A percentile compares a stretch with the other conserved stretches of the same genome.
phyloP scores from a whole-genome alignment of 306 rosid species.

The Pterocarpus santalinus region DNA sequence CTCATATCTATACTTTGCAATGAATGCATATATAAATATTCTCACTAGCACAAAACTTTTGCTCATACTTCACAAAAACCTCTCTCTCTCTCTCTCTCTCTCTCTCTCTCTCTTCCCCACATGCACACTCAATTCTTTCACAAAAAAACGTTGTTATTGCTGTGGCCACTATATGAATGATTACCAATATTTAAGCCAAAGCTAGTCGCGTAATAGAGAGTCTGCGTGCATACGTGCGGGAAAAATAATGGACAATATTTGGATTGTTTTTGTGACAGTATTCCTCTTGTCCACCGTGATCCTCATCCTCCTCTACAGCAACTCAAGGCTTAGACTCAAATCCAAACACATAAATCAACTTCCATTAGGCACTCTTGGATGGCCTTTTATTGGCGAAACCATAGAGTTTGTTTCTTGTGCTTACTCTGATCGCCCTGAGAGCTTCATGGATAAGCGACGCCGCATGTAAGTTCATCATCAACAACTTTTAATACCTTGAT shows the following conservation, averaged over 20 bases:
- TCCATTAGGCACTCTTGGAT: constrained; percentile 91
- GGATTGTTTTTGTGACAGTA: constrained; percentile 66
- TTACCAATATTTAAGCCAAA: constrained; percentile 69
- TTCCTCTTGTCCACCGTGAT: constrained; percentile 57
- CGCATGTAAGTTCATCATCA: constrained; percentile 58
- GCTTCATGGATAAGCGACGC: constrained; percentile 87
- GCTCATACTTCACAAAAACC: constrained; percentile 29
- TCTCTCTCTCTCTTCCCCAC: constrained; percentile 59
- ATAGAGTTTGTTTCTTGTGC: constrained; percentile 83
- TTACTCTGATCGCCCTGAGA: constrained; percentile 92
- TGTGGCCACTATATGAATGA: constrained; percentile 59
- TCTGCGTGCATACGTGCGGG: background rate
- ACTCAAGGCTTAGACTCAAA: constrained; percentile 49
- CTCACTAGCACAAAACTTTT: background rate
- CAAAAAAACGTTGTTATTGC: constrained; percentile 52
- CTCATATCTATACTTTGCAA: constrained; percentile 7
- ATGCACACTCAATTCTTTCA: constrained; percentile 50
- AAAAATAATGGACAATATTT: constrained; percentile 69
- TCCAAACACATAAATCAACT: constrained; percentile 62
- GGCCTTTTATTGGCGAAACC: constrained; percentile 95
- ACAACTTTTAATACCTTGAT: no score
- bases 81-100: constrained; percentile 28
- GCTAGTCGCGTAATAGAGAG: constrained; percentile 43
- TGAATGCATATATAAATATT: constrained; percentile 34
- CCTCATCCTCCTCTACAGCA: constrained; percentile 51